Conservation (phyloP, 192 early-diverging fungal species). For the Oehlia diaphana region DNA sequence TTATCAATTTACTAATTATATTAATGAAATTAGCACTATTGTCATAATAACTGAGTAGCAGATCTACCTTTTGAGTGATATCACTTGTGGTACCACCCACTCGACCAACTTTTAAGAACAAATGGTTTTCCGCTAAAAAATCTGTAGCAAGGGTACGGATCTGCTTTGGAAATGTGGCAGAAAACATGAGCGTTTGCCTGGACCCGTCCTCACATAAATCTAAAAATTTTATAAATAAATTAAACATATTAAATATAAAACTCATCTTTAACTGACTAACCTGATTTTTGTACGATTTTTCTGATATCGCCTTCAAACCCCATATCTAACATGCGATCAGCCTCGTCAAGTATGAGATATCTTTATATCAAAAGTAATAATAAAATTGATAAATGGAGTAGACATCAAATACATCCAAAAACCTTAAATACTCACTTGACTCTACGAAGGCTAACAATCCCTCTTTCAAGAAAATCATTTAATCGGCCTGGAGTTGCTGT, state of each 20-base stretch:
- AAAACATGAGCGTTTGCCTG: conserved; percentile 96
- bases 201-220: conserved; percentile 69
- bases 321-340: conserved; percentile 98
- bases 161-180: conserved; percentile 93
- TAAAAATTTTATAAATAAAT: conserved; percentile 38
- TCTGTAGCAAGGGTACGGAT: conserved; percentile 92
- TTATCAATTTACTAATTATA: background rate
- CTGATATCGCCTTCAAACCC: conserved; percentile 95
- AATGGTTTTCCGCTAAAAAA: conserved; percentile 77
- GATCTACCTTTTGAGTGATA: conserved; percentile 77
- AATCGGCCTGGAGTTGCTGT: conserved; percentile 95
- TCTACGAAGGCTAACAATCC: conserved; percentile 66
- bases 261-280: conserved; percentile 1
- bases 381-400: conserved; percentile 10
- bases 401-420: background rate
- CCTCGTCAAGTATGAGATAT: conserved; percentile 76
- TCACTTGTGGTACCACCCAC: conserved; percentile 88
- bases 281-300: conserved; percentile 66
- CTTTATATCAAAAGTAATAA: conserved; percentile 28
- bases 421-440: conserved; percentile 65
- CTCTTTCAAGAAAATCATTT: conserved; percentile 86
- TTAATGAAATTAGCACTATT: conserved; percentile 22
- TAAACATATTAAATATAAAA: background rate
- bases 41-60: conserved; percentile 38
- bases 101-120: conserved; percentile 86